A percentile compares a stretch with the other conserved stretches of the same genome.
Evolutionary conservation across 768 basidiomycete genomes (phyloP).

Genomic region (Tylopilus intermedius): DNA sequence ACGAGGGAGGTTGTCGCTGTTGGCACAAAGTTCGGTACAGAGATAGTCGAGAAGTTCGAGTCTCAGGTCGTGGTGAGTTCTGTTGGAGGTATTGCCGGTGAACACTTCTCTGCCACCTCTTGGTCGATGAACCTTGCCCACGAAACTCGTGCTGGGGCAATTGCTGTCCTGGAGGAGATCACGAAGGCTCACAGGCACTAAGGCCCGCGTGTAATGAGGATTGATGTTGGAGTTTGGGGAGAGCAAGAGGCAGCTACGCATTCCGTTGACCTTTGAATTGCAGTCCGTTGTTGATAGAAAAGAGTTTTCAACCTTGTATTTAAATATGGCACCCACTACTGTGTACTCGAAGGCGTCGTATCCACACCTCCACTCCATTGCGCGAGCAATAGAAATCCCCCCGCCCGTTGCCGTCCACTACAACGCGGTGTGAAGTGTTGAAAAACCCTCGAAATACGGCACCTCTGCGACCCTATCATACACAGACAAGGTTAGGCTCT

Average conservation of each 20-base stretch:
- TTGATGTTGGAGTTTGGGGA: neutral
- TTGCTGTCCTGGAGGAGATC: constrained; percentile 15
- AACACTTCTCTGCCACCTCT: constrained; percentile 18
- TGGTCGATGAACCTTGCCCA: constrained; percentile 24
- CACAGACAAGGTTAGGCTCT: constrained; percentile 9
- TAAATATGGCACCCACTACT: neutral
- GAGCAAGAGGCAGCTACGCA: no score
- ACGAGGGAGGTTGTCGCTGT: constrained; percentile 13
- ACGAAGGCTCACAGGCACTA: neutral
- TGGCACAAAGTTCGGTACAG: constrained; percentile 14
- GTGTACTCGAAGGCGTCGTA: neutral
- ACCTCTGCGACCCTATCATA: constrained; percentile 27
- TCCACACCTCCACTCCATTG: constrained; percentile 59
- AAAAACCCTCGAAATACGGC: constrained; percentile 47
- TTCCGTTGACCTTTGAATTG: no score
- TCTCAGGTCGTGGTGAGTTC: constrained; percentile 9
- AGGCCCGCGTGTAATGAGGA: neutral
- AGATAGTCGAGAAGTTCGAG: constrained; percentile 20
- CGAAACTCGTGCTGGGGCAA: constrained; percentile 20
- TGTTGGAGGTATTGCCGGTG: neutral
- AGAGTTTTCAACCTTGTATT: no score
- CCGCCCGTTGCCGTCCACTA: constrained; percentile 56
- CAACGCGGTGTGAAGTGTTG: constrained; percentile 37
- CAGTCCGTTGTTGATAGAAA: no score
- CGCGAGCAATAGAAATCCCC: constrained; percentile 58